Conservation (phyloP, 2,329 filamentous ascomycete genomes). For the Hyphodiscus sp. region DNA sequence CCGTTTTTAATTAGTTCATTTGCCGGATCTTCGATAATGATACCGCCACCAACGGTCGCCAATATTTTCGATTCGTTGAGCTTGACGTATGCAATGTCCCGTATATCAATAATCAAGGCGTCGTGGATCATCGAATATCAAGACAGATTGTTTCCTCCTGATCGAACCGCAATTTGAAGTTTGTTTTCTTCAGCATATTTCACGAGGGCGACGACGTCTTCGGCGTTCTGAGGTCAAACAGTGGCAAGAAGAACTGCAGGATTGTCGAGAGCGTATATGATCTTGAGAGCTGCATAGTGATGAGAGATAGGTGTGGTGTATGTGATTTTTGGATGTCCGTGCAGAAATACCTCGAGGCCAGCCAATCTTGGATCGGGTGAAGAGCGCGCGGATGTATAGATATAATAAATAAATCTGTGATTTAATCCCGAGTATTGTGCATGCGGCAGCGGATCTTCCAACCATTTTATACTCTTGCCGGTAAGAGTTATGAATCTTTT, state of each 20-base stretch:
- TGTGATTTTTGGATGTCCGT: constrained; percentile 8
- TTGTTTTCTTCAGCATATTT: constrained; percentile 11
- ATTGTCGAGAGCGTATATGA: constrained; percentile 10
- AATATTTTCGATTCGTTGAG: constrained; percentile 26
- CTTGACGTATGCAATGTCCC: constrained; percentile 30
- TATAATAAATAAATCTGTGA: background rate
- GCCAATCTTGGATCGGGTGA: background rate
- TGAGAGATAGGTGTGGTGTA: constrained; percentile 9
- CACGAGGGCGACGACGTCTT: constrained; percentile 24
- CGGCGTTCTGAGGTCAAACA: constrained; percentile 23
- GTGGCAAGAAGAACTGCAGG: constrained; percentile 16
- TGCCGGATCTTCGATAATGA: constrained; percentile 27
- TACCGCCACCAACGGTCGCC: constrained; percentile 33
- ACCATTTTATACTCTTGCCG: background rate
- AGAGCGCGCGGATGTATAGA: background rate
- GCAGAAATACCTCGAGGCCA: constrained; percentile 7
- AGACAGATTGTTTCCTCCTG: constrained; percentile 33
- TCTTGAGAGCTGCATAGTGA: constrained; percentile 7
- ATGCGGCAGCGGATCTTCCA: background rate
- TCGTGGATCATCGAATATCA: constrained; percentile 26
- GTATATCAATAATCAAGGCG: constrained; percentile 33
- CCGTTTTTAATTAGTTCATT: constrained; percentile 25
- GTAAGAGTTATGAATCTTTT: too few species aligned
- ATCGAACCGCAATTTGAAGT: constrained; percentile 24
- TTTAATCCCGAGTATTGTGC: background rate